These are phyloP conservation scores for Pichia insulana DNA, from an alignment of 805 yeast genomes.

Conservation along the genomic window DNA sequence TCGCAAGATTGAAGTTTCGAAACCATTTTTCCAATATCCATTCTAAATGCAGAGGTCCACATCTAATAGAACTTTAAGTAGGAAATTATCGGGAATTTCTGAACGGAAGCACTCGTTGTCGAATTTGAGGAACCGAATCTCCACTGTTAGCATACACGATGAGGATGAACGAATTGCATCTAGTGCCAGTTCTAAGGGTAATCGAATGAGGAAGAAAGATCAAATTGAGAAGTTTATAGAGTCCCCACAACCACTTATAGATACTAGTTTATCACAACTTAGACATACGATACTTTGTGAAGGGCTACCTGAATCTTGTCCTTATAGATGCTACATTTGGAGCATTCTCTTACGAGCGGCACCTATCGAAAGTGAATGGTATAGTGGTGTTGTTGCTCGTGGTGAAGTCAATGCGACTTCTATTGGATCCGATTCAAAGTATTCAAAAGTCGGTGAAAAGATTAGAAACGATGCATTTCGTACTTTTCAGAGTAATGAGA, in stretches of 20 bases:
- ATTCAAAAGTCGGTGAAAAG: constrained; percentile 50
- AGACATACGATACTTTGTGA: constrained; percentile 44
- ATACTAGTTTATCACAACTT: constrained; percentile 44
- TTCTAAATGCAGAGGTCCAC: background rate
- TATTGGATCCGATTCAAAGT: constrained; percentile 3
- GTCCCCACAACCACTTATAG: constrained; percentile 35
- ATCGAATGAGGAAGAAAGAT: constrained; percentile 39
- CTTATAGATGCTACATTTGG: constrained; percentile 75
- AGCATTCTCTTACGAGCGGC: constrained; percentile 60
- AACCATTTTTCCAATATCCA: background rate
- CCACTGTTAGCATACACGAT: background rate
- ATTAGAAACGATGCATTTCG: constrained; percentile 81
- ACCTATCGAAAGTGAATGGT: constrained; percentile 46
- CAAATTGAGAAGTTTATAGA: constrained; percentile 43
- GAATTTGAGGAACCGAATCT: background rate
- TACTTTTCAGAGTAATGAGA: constrained; percentile 66
- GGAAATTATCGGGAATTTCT: constrained; percentile 13
- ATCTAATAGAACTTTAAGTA: constrained; percentile 9
- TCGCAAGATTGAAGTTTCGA: too few relatives aligned
- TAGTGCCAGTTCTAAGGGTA: constrained; percentile 6
- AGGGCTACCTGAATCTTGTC: constrained; percentile 37
- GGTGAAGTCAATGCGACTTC: constrained; percentile 33
- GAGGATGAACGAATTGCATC: background rate
- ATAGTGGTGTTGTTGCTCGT: constrained; percentile 41
- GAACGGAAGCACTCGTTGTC: background rate